Conservation (phyloP, 768 basidiomycete genomes). For the Polyporus arcularius region DNA sequence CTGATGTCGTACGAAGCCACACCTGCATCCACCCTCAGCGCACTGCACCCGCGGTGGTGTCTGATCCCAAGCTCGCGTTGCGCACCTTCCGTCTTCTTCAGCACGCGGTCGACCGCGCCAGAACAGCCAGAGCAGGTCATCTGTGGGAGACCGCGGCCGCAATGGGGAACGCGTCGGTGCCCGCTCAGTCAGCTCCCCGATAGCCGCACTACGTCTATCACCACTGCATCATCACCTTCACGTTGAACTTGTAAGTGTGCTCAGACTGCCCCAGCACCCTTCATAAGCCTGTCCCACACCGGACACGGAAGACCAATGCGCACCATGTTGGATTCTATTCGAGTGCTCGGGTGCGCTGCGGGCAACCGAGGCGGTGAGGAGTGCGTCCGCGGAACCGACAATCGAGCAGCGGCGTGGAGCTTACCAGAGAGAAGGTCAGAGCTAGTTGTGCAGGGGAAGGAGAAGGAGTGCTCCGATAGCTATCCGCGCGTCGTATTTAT, state of each 20-base stretch:
- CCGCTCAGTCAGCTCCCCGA: conserved; percentile 5
- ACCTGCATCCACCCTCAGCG: conserved; percentile 35
- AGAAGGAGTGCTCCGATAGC: background rate
- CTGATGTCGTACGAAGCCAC: conserved; percentile 59
- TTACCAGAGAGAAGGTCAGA: background rate
- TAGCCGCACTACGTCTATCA: background rate
- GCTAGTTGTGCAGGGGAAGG: background rate
- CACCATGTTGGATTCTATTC: conserved; percentile 15
- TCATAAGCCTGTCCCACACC: background rate
- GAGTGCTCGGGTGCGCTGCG: background rate
- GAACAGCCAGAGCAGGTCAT: conserved; percentile 91
- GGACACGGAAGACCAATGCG: background rate
- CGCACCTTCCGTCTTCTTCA: conserved; percentile 60
- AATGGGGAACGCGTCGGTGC: background rate
- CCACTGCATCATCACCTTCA: conserved; percentile 56
- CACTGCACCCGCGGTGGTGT: background rate
- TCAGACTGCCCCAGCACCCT: conserved; percentile 25
- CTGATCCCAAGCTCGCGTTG: background rate
- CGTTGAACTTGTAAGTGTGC: conserved; percentile 74
- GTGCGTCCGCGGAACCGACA: background rate
- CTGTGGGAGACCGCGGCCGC: conserved; percentile 36
- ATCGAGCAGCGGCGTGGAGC: background rate
- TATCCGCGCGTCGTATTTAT: conserved; percentile 7
- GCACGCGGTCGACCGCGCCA: conserved; percentile 73
- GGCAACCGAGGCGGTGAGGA: background rate